Conservation (phyloP, 805 yeast genomes). For the Saccharomycopsis sp. region DNA sequence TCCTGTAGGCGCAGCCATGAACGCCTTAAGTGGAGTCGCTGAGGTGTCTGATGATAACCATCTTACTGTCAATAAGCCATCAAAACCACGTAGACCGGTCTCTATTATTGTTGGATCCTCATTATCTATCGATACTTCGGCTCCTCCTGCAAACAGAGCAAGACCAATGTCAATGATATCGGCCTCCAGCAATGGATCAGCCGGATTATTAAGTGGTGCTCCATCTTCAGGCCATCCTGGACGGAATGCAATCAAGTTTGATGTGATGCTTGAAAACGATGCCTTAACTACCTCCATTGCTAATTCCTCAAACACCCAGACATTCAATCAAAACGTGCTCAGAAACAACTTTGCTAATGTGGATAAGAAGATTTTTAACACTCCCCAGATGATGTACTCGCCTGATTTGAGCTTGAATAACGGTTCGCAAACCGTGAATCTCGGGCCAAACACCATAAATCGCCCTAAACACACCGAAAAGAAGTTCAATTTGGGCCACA, state of each 20-base stretch:
- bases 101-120: constrained; percentile 9
- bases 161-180: constrained; percentile 19
- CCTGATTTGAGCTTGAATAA: constrained; percentile 8
- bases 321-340: constrained; percentile 13
- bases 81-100: constrained; percentile 17
- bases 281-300: constrained; percentile 10
- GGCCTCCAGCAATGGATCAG: not conserved
- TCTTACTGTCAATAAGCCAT: not conserved
- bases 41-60: not conserved
- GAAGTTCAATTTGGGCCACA: constrained; percentile 8
- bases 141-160: not conserved
- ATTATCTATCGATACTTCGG: not conserved
- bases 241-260: constrained; percentile 16
- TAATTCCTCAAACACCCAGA: constrained; percentile 10
- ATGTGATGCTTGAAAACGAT: constrained; percentile 13
- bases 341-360: constrained; percentile 10
- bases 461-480: constrained; percentile 2
- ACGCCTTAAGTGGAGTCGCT: not conserved
- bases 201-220: not conserved
- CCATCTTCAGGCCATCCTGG: not conserved
- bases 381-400: constrained; percentile 19
- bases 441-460: constrained; percentile 6
- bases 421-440: constrained; percentile 5
- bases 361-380: constrained; percentile 19
- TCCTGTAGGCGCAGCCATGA: constrained; percentile 3